phyloP scores from a whole-genome alignment of 129 eudicot genomes.

The Apium graveolens region DNA sequence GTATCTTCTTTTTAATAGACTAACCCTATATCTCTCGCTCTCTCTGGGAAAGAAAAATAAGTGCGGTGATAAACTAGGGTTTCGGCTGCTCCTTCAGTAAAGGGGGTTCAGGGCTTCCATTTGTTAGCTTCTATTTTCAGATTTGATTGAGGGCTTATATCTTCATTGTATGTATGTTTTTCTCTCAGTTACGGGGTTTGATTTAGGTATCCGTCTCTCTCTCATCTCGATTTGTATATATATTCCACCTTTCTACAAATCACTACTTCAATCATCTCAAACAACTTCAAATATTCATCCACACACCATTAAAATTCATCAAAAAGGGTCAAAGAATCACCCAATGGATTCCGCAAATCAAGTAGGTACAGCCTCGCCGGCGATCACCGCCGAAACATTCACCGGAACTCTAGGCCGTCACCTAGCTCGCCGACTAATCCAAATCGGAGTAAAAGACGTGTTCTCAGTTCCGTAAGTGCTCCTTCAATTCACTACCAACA shows the following conservation, averaged over 20 bases:
- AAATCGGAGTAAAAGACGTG: conserved; percentile 59
- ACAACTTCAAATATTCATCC: not conserved
- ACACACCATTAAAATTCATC: not conserved
- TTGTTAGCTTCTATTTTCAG: no score
- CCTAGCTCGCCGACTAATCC: conserved; percentile 65
- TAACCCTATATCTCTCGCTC: no score
- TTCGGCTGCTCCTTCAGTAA: no score
- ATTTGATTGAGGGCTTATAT: no score
- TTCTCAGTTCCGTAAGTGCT: conserved; percentile 75
- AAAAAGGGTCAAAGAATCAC: not conserved
- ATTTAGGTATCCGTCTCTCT: no score
- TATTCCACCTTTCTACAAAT: not conserved
- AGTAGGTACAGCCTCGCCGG: not conserved
- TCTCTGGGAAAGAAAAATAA: no score
- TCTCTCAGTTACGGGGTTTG: no score
- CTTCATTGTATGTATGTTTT: no score
- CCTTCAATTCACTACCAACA: not conserved
- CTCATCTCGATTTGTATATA: no score
- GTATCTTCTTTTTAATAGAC: no score
- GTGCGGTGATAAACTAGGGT: no score
- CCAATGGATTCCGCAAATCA: conserved; percentile 5
- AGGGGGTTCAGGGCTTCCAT: no score
- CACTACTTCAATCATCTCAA: not conserved
- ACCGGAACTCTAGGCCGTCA: conserved; percentile 27
- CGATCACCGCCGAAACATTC: not conserved